A percentile compares a stretch with the other conserved stretches of the same genome.
Conservation (phyloP, 208 protist species). For the Novymonas esmeraldas region DNA sequence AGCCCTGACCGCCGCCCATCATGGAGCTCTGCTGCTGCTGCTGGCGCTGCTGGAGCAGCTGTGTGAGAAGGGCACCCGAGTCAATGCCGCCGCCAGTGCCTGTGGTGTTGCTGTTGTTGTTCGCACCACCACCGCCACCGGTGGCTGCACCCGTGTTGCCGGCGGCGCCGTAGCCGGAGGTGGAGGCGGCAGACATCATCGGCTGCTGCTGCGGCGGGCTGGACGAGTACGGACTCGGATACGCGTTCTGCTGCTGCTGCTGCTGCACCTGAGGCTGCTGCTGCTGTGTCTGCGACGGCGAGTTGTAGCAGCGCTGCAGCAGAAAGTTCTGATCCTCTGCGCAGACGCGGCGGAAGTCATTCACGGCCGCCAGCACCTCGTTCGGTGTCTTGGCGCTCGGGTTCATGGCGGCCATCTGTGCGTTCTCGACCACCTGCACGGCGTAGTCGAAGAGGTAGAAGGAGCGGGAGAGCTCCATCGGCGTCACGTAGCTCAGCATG, state of each 20-base stretch:
- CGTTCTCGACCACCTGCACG: constrained; percentile 67
- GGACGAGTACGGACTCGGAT: constrained; percentile 19
- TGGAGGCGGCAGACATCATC: constrained; percentile 9
- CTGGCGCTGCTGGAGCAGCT: constrained; percentile 31
- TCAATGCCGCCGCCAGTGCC: constrained; percentile 11
- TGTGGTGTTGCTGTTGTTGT: constrained; percentile 5
- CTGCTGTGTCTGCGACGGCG: constrained; percentile 18
- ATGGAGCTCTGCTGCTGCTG: constrained; percentile 25
- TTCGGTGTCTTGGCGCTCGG: constrained; percentile 75
- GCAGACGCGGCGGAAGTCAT: constrained; percentile 80
- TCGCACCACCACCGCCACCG: neutral
- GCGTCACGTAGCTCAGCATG: constrained; percentile 67
- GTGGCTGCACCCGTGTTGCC: too few species aligned
- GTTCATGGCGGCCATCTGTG: constrained; percentile 48
- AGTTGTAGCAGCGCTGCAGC: constrained; percentile 77
- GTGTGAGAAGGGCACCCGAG: constrained; percentile 18
- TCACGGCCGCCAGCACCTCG: constrained; percentile 74
- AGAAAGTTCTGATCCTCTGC: constrained; percentile 63
- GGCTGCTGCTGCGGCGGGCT: constrained; percentile 7
- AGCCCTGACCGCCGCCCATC: constrained; percentile 20
- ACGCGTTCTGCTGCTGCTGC: constrained; percentile 11
- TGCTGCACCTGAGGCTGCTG: constrained; percentile 31
- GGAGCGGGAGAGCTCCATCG: constrained; percentile 73
- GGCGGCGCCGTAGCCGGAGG: constrained; percentile 3
- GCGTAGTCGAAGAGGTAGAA: constrained; percentile 90